These are phyloP conservation scores for Collybiopsis confluens DNA, from an alignment of 768 basidiomycete species.

Conservation along the genomic window DNA sequence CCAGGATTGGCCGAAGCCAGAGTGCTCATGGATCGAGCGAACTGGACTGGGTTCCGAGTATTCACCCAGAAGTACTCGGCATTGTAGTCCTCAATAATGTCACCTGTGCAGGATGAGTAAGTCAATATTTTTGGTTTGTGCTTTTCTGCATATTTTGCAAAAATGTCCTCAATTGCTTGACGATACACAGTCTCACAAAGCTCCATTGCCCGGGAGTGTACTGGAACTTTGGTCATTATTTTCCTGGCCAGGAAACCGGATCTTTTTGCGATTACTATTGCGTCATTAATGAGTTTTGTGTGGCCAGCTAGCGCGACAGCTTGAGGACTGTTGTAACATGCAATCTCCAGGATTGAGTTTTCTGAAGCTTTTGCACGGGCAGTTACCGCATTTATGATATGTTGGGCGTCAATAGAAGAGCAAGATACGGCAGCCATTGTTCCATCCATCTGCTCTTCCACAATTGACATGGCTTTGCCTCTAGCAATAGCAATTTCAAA, in stretches of 20 bases:
- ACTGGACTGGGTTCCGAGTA: slow-evolving; percentile 31
- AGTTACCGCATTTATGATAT: slow-evolving; percentile 17
- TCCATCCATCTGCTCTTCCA: slow-evolving; percentile 24
- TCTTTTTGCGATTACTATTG: slow-evolving; percentile 22
- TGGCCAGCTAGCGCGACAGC: slow-evolving; percentile 35
- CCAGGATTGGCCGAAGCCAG: slow-evolving; percentile 16
- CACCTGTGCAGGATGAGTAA: slow-evolving; percentile 34
- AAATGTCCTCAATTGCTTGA: slow-evolving; percentile 24
- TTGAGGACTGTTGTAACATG: slow-evolving; percentile 34
- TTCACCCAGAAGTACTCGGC: slow-evolving; percentile 39
- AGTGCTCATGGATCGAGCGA: slow-evolving; percentile 25
- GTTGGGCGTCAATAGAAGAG: slow-evolving; percentile 20
- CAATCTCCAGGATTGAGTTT: slow-evolving; percentile 28
- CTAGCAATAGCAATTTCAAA: slow-evolving; percentile 40
- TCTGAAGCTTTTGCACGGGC: background rate
- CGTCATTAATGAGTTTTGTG: slow-evolving; percentile 20
- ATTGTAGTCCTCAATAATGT: slow-evolving; percentile 19
- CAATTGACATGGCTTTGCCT: slow-evolving; percentile 28
- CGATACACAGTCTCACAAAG: slow-evolving; percentile 25
- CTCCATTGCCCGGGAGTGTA: slow-evolving; percentile 36
- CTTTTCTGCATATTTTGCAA: slow-evolving; percentile 25
- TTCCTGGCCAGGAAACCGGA: slow-evolving; percentile 30
- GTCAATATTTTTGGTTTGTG: slow-evolving; percentile 22
- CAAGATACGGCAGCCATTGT: slow-evolving; percentile 44
- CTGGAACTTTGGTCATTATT: slow-evolving; percentile 31